Evolutionary conservation across 495 filamentous ascomycete genomes (phyloP).

Genomic region (Podospora australis): DNA sequence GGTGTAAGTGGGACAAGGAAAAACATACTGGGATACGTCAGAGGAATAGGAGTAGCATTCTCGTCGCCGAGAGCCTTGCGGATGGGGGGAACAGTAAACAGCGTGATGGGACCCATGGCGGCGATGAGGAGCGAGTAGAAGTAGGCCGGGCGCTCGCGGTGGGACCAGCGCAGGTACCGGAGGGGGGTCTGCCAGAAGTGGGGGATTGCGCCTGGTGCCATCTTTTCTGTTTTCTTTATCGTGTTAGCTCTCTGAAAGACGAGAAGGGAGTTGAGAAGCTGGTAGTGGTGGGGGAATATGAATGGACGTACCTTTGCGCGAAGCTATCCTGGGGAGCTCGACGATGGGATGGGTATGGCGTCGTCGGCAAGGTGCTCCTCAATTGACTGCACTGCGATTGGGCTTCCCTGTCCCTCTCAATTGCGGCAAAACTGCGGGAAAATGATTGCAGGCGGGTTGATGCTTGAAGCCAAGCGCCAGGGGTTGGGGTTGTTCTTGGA

Average conservation of each 20-base stretch:
- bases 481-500: no score
- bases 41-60: slow-evolving; percentile 62
- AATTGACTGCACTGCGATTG: background rate
- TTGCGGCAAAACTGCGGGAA: slow-evolving; percentile 22
- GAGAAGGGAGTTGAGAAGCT: no score
- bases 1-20: slow-evolving; percentile 13
- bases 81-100: slow-evolving; percentile 63
- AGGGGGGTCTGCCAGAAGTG: slow-evolving; percentile 77
- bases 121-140: slow-evolving; percentile 79
- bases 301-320: no score
- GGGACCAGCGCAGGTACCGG: slow-evolving; percentile 78
- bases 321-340: background rate
- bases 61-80: slow-evolving; percentile 63
- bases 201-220: slow-evolving; percentile 51
- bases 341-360: background rate
- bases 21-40: slow-evolving; percentile 85
- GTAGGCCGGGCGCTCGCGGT: slow-evolving; percentile 77
- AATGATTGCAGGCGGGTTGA: no score
- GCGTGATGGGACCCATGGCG: slow-evolving; percentile 57
- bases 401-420: no score
- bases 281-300: no score
- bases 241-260: background rate
- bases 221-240: slow-evolving; percentile 28
- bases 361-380: background rate
- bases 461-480: no score